A percentile compares a stretch with the other conserved stretches of the same genome.
These are phyloP conservation scores for Beauveria sp. DNA, from an alignment of 2,329 filamentous ascomycete species.

Conservation along the genomic window DNA sequence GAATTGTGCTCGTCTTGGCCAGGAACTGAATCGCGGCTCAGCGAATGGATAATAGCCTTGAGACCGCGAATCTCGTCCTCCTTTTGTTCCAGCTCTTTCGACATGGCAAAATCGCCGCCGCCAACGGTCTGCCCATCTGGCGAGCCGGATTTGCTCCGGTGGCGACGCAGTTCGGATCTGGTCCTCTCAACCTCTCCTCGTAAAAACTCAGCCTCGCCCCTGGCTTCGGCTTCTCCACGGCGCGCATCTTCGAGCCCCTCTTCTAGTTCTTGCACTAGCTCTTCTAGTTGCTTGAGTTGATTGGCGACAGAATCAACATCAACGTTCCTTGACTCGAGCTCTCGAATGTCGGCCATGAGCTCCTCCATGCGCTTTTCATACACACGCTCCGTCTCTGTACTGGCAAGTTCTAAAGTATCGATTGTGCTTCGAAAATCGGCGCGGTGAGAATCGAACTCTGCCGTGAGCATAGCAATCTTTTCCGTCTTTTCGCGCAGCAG, in stretches of 20 bases:
- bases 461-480: slow-evolving; percentile 84
- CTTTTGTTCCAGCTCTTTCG: slow-evolving; percentile 82
- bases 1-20: slow-evolving; percentile 28
- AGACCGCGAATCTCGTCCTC: slow-evolving; percentile 96
- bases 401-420: slow-evolving; percentile 91
- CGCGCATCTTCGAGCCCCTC: slow-evolving; percentile 93
- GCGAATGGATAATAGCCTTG: slow-evolving; percentile 94
- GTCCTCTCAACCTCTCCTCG: slow-evolving; percentile 91
- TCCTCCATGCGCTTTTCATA: slow-evolving; percentile 92
- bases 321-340: slow-evolving; percentile 72
- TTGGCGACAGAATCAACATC: slow-evolving; percentile 87
- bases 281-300: slow-evolving; percentile 91
- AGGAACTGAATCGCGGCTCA: slow-evolving; percentile 68
- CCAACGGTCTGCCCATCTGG: slow-evolving; percentile 26
- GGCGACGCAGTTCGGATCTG: slow-evolving; percentile 76
- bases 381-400: slow-evolving; percentile 88
- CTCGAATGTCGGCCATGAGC: slow-evolving; percentile 73
- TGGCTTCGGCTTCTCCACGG: slow-evolving; percentile 87
- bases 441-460: slow-evolving; percentile 89
- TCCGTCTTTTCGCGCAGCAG: slow-evolving; percentile 92
- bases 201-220: slow-evolving; percentile 92
- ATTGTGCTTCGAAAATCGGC: slow-evolving; percentile 96
- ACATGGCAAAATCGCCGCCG: slow-evolving; percentile 39
- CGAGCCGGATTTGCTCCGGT: slow-evolving; percentile 65
- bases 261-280: slow-evolving; percentile 92